Conservation (phyloP, 306 rosid species). For the Cucurbita ficifolia region DNA sequence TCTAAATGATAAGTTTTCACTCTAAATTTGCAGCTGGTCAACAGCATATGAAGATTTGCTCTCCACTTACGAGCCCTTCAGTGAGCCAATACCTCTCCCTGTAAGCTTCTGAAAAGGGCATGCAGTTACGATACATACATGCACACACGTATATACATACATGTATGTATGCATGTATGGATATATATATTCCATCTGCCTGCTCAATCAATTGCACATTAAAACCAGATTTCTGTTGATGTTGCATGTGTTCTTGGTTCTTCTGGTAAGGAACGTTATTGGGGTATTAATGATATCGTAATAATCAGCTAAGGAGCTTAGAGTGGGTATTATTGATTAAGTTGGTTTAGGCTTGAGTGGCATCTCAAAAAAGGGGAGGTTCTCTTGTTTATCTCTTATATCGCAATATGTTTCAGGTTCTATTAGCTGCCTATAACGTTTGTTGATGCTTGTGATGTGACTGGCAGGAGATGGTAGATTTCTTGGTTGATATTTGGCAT, state of each 20-base stretch:
- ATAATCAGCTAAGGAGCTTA: not conserved
- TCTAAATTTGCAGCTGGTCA: conserved; percentile 71
- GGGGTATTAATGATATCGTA: not conserved
- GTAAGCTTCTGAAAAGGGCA: conserved; percentile 30
- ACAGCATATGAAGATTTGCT: conserved; percentile 75
- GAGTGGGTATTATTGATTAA: too few relatives aligned
- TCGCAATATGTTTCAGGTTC: not conserved
- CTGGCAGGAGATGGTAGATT: conserved; percentile 97
- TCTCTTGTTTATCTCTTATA: too few relatives aligned
- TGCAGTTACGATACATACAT: not conserved
- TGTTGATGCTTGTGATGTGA: not conserved
- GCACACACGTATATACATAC: too few relatives aligned
- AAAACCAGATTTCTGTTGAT: not conserved
- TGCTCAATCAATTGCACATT: not conserved
- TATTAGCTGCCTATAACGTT: not conserved
- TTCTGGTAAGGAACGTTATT: not conserved
- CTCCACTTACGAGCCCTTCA: conserved; percentile 53
- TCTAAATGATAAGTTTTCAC: conserved; percentile 5
- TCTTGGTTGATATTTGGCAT: conserved; percentile 81
- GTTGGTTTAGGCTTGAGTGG: not conserved
- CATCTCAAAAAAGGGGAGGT: not conserved
- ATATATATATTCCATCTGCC: too few relatives aligned
- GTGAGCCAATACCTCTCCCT: conserved; percentile 69
- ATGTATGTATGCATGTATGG: not conserved
- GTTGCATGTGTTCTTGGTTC: not conserved